Percentiles rank a stretch among this genome's conserved stretches.
Conservation (phyloP, 2,329 filamentous ascomycete species). For the Aaosphaeria pasadenensis region DNA sequence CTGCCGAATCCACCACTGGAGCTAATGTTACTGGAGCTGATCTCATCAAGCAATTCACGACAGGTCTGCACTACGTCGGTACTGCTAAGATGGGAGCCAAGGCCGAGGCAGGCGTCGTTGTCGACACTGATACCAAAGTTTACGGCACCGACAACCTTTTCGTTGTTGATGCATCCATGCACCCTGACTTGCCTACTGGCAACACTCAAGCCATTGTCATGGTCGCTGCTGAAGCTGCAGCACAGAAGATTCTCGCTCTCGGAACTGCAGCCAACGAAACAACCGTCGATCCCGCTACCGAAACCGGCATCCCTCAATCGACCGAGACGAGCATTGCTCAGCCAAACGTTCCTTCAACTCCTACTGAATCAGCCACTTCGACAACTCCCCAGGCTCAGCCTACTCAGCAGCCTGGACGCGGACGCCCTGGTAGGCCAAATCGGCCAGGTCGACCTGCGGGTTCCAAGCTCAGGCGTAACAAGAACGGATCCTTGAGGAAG, state of each 20-base stretch:
- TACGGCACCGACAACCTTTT: constrained; percentile 43
- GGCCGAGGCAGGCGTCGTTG: constrained; percentile 42
- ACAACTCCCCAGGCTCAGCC: neutral
- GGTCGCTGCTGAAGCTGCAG: constrained; percentile 61
- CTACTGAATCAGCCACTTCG: neutral
- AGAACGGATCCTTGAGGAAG: neutral
- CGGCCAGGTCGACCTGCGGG: neutral
- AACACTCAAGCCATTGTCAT: constrained; percentile 68
- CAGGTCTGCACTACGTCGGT: constrained; percentile 43
- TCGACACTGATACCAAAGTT: constrained; percentile 49
- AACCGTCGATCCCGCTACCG: neutral
- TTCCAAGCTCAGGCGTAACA: neutral
- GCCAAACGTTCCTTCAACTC: neutral
- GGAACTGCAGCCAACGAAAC: neutral
- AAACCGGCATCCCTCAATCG: neutral
- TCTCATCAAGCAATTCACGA: constrained; percentile 30
- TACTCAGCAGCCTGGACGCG: neutral
- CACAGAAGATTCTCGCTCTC: constrained; percentile 50
- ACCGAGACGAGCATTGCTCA: neutral
- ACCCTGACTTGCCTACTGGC: constrained; percentile 65
- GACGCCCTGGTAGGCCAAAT: neutral
- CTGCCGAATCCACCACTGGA: constrained; percentile 36
- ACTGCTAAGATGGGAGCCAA: constrained; percentile 54
- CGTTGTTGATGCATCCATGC: constrained; percentile 49
- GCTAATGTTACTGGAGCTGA: constrained; percentile 40